Base-by-base conservation (phyloP, 2,329 filamentous ascomycete genomes). In the Phyllosticta capitalensis region DNA sequence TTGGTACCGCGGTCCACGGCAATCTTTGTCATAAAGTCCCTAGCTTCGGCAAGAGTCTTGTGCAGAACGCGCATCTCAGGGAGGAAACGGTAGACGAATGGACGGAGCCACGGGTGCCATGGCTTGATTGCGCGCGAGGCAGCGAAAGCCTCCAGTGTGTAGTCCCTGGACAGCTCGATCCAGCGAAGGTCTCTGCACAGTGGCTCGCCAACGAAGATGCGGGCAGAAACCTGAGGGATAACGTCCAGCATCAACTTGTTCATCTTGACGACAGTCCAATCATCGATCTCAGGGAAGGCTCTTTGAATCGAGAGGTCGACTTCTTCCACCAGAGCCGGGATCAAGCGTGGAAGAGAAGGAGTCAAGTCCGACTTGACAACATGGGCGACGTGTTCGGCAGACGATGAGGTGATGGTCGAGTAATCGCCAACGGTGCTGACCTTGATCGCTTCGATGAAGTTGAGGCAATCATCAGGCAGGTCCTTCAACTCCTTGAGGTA, bases 201-300 rank as follows among this genome's bases (percentile, higher is more conserved):
- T 56, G 79, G 76, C 1, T 75, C 66, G 5, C 78, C 79, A 26
- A 81, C 70, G 56, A 81, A 81, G 26, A 80, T 67, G 10, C 75
- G 70, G 2, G 78, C 78, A 0, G 76, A 79, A 0, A 76, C 72
- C 61, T 74, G 75, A 54, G 75, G 76, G 1, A 81, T 74, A 48
- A 80, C 74, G 19, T 75, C 74, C 2, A 79, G 69, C 5, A 81
- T 30, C 78, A 72, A n/a, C 21, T 62, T 54, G 33, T 64, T 61
- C 4, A 58, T 54, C 21, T 72, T 71, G 51, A 78, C 66, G 1
- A 69, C 58, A 0, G 70, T 76, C 76, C 76, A 80, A 52, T 75
- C 73, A 2, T 69, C 58, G 54, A 68, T 71, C 5, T 64, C 56
- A 1, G 68, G 67, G 53, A 73, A 53, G 9, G 67, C 65, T 21